Base-by-base conservation (phyloP, 768 basidiomycete genomes). In the Tylopilus subfusipes region DNA sequence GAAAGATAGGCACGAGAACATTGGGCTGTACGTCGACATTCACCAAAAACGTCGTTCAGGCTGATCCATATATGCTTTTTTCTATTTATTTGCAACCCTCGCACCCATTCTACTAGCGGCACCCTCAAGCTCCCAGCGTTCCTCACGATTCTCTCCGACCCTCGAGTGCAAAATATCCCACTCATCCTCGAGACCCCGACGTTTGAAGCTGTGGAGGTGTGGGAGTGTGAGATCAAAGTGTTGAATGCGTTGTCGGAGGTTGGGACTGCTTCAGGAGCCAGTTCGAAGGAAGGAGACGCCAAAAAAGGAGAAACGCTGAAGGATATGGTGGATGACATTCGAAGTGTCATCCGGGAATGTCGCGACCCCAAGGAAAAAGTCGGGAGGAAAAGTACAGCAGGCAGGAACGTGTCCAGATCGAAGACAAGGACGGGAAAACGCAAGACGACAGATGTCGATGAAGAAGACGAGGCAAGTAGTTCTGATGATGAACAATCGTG, bases 151-250 rank as follows among this genome's bases (percentile, higher is more conserved):
- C 73, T 93, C 49, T 78, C 79, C 10, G 91, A 93, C 63, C 73
- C 78, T 5, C 82, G 89, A 18, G 76, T 84, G 27, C 79, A 82
- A 52, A 68, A 78, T 42, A 85, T 93, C 31, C 91, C 91, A 2
- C 77, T 95, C 33, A 82, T 95, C 30, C 78, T 93, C 14, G 92
- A 95, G 65, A 93, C 93, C 0, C 89, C 88, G 1, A 80, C 78
- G 25, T 83, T 84, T 58, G 90, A 89, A 52, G 72, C 76, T 18
- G 79, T 78, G 22, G 81, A 80, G 13, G 80, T 88, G 1, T 93
- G 90, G 88, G 76, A 75, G n/a, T 75, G 75, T 49, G 92, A 95
- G 66, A 85, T 92, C 34, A 74, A 76, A 12, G 74, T 86, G 13
- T 72, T 91, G 18, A 79, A 86, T 48, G 59, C 61, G 21, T 55